Evolutionary conservation across 345 rosid species (phyloP).

Genomic region (Salix caprea): DNA sequence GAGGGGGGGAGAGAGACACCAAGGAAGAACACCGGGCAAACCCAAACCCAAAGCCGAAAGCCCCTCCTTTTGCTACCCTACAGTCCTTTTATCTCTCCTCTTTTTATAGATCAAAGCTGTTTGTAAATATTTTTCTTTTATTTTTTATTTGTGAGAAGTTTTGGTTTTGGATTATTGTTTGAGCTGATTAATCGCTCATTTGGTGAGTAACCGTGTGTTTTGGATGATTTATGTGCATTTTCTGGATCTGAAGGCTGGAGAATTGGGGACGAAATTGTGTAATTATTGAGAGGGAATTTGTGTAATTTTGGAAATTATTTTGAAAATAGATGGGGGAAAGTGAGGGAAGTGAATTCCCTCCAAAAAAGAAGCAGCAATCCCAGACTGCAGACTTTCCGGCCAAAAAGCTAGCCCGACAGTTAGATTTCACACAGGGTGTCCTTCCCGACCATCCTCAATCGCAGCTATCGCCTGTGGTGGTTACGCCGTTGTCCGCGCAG

Average conservation of each 20-base stretch:
- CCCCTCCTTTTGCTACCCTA: background rate
- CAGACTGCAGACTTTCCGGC: slow-evolving; percentile 42
- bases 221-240: slow-evolving; percentile 5
- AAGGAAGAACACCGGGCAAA: slow-evolving; percentile 16
- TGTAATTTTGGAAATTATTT: background rate
- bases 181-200: slow-evolving; percentile 36
- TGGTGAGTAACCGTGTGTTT: slow-evolving; percentile 22
- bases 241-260: slow-evolving; percentile 45
- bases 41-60: background rate
- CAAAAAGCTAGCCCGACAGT: slow-evolving; percentile 85
- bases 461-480: slow-evolving; percentile 25
- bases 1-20: slow-evolving; percentile 69
- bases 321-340: slow-evolving; percentile 63
- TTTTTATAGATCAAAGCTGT: background rate
- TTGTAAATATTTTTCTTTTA: background rate
- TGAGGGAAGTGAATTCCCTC: slow-evolving; percentile 69
- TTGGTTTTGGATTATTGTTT: slow-evolving; percentile 17
- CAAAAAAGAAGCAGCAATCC: slow-evolving; percentile 45
- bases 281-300: slow-evolving; percentile 13
- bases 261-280: slow-evolving; percentile 30
- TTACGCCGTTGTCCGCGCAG: background rate
- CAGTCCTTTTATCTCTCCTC: background rate
- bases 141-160: background rate
- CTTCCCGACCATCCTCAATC: slow-evolving; percentile 52
- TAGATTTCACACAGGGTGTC: slow-evolving; percentile 67